Evolutionary conservation across 768 basidiomycete genomes (phyloP).

Genomic region (Rubroboletus pulcherrimus): DNA sequence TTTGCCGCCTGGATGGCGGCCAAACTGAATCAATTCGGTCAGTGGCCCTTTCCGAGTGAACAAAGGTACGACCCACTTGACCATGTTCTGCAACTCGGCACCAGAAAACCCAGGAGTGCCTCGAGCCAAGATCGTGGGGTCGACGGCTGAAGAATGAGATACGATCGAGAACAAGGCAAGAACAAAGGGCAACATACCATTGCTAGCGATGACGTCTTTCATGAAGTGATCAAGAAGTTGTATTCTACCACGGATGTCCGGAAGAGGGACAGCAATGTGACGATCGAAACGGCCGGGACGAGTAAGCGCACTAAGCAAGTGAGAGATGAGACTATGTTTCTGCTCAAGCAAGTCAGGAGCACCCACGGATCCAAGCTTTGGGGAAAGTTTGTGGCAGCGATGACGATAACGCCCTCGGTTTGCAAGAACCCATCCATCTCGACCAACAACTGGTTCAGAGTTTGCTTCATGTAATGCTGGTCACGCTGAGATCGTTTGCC

Average conservation of each 20-base stretch:
- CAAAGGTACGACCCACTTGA: constrained; percentile 62
- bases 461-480: constrained; percentile 89
- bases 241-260: constrained; percentile 92
- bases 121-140: constrained; percentile 83
- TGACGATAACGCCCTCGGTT: constrained; percentile 90
- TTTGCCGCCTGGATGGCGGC: constrained; percentile 95
- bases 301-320: constrained; percentile 69
- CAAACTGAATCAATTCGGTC: constrained; percentile 41
- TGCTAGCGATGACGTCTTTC: constrained; percentile 64
- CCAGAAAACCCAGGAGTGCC: constrained; percentile 97
- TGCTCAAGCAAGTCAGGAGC: not conserved
- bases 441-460: constrained; percentile 92
- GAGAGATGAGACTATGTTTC: constrained; percentile 9
- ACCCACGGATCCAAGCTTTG: constrained; percentile 86
- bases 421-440: constrained; percentile 98
- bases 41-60: not conserved
- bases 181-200: constrained; percentile 38
- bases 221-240: constrained; percentile 93
- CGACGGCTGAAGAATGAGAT: constrained; percentile 52
- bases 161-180: not conserved
- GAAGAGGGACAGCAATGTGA: constrained; percentile 86
- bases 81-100: constrained; percentile 94
- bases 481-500: constrained; percentile 81
- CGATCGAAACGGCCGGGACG: constrained; percentile 97
- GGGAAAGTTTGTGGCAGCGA: constrained; percentile 98